Conservation (phyloP, 2,329 filamentous ascomycete species). For the Aspergillus aculeatinus region DNA sequence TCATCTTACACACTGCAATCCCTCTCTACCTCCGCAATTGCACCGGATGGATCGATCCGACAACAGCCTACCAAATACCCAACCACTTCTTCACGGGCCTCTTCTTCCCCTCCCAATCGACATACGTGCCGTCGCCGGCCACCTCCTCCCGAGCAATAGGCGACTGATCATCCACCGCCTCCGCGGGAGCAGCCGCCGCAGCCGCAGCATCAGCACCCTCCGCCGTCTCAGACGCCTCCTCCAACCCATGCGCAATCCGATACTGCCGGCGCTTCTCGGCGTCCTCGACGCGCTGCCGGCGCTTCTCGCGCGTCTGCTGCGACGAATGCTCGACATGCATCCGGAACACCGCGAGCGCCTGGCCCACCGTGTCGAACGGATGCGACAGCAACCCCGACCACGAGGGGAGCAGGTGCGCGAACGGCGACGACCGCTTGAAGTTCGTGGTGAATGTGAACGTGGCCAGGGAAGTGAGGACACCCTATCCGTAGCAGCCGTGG, state of each 20-base stretch:
- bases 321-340: slow-evolving; percentile 74
- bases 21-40: too few relatives aligned
- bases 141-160: slow-evolving; percentile 34
- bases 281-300: slow-evolving; percentile 75
- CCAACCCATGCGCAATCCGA: slow-evolving; percentile 79
- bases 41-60: too few relatives aligned
- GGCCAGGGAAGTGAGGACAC: slow-evolving; percentile 68
- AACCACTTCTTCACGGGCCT: slow-evolving; percentile 73
- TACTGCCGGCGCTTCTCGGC: slow-evolving; percentile 83
- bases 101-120: slow-evolving; percentile 47
- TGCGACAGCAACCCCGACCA: slow-evolving; percentile 66
- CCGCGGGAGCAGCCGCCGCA: slow-evolving; percentile 15
- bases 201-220: slow-evolving; percentile 17
- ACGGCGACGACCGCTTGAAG: slow-evolving; percentile 77
- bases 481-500: slow-evolving; percentile 39
- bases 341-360: slow-evolving; percentile 69
- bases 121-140: slow-evolving; percentile 31
- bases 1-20: not conserved
- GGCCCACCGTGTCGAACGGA: slow-evolving; percentile 65
- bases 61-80: slow-evolving; percentile 65
- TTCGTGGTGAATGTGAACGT: slow-evolving; percentile 72
- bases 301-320: slow-evolving; percentile 66
- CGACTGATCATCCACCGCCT: slow-evolving; percentile 38
- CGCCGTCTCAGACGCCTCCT: slow-evolving; percentile 47
- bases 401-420: slow-evolving; percentile 72